These are phyloP conservation scores for Jasminum sambac DNA, from an alignment of 257 asterid genomes.

Conservation along the genomic window DNA sequence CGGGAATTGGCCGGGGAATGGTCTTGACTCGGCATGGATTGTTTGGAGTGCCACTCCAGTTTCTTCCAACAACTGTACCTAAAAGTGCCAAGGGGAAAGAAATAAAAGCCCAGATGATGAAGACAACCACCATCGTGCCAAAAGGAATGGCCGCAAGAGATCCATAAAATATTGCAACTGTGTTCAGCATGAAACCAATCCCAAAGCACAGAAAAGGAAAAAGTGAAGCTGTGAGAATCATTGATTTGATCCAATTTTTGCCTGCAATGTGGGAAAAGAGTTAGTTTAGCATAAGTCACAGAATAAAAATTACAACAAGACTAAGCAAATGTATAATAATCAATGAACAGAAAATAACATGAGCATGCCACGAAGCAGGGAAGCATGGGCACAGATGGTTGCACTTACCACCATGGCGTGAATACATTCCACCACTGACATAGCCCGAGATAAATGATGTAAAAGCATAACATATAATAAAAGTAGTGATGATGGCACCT, in stretches of 20 bases:
- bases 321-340: not conserved
- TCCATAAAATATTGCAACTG: conserved; percentile 62
- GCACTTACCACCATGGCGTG: conserved; percentile 54
- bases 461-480: conserved; percentile 52
- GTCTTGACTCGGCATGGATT: conserved; percentile 73
- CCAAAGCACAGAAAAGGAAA: conserved; percentile 71
- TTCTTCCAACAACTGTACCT: conserved; percentile 67
- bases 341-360: not conserved
- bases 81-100: conserved; percentile 65
- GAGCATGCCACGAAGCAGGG: not conserved
- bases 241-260: conserved; percentile 62
- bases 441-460: conserved; percentile 60
- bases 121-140: conserved; percentile 64
- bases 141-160: conserved; percentile 71
- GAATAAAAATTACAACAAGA: not conserved
- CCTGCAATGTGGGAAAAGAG: conserved; percentile 31
- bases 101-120: conserved; percentile 61
- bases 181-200: conserved; percentile 56
- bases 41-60: conserved; percentile 69
- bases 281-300: not conserved
- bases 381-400: not conserved
- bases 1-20: conserved; percentile 86
- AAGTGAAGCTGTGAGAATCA: conserved; percentile 64
- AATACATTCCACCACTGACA: conserved; percentile 67
- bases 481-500: conserved; percentile 54